Evolutionary conservation across 495 filamentous ascomycete genomes (phyloP), one percentile per base, ranked within the genome.

Genomic region (Xylaria telfairii): DNA sequence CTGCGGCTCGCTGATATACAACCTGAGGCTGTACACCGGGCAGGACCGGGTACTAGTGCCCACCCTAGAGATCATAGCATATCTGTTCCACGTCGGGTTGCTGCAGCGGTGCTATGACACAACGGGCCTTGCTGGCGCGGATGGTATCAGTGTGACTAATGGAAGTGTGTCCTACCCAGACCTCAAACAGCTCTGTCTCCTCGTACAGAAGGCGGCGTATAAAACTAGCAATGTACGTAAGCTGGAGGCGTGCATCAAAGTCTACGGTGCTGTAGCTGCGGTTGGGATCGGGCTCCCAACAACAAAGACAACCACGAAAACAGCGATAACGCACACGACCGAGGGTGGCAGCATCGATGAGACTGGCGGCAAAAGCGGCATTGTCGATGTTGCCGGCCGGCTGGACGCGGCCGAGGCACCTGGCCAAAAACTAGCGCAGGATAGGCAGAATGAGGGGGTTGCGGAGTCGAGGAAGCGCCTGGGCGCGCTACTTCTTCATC

Each of bases 191-290:
- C 77, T 97, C 24, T 94, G 94, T 67, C 81, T 88, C 39, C 79
- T 88, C 17, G 86, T 90, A 10, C 93, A 95, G 72, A 93, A 91
- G 79, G 85, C 92, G 4, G 93, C 94, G 74, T 93, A 90, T 83
- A 95, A 94, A 81, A 91, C 92, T 12, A 85, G 87, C 13, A 93
- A 92, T 76, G 88, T 97, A 6, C 84, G 87, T 34, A 93, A 94
- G 73, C 83, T 98, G 12, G 88, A 92, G 76, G 92, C 92, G 1
- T 93, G 92, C 21, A 81, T 96, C 53, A 89, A 87, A 67, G 86
- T 94, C 6, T 98, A 97, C 80, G 87, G 89, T 6, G 89, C 89
- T 19, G 79, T 98, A 8, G 75, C 82, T 15, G 80, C 51, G 4
- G 60, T 69, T 21, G 30, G 30, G 9, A 54, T 32, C 4, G 54